Base-by-base conservation (phyloP, 1,284 basidiomycete genomes). In the Moesziomyces sp. region DNA sequence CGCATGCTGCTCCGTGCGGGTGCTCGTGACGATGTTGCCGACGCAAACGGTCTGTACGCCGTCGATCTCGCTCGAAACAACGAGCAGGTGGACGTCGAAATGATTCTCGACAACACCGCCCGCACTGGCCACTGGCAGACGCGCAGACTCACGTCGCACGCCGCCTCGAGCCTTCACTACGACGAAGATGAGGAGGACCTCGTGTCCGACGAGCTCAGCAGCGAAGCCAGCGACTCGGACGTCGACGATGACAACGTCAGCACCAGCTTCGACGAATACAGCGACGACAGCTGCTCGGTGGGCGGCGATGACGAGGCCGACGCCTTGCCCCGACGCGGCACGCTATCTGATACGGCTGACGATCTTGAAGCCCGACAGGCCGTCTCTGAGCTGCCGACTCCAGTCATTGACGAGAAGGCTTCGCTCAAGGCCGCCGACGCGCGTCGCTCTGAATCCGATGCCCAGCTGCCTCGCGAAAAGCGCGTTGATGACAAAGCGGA, bases 31-130 rank as follows among this genome's bases (percentile, higher is more conserved):
- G 90, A 92, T 76, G 88, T 93, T 49, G 90, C 91, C 28, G 90
- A 93, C 60, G 88, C 87, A 0, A 87, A 89, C 28, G 95, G 94
- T 13, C 90, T 91, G 84, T 92, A 91, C 19, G 88, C 96, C 0
- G 86, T 90, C 38, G 93, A 97, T 78, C 86, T 94, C 35, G 89
- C 90, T 0, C 87, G 87, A 10, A 85, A 87, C n/a, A 88, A 87
- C 44, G 90, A 86, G 68, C 86, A 85, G 74, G 81, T 80, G 69
- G 86, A 86, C 44, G 85, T 88, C 35, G 83, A 86, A 69, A 73
- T 76, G 16, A 65, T 87, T 14, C 80, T 87, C 45, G 65, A 66
- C 52, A 70, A 64, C 46, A 72, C 63, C 5, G 61, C 64, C 5
- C 59, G 64, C 9, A 68, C 71, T 4, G 70, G 63, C 23, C 66